Evolutionary conservation across 495 filamentous ascomycete species (phyloP).

Genomic region (Penicillium odoratum): DNA sequence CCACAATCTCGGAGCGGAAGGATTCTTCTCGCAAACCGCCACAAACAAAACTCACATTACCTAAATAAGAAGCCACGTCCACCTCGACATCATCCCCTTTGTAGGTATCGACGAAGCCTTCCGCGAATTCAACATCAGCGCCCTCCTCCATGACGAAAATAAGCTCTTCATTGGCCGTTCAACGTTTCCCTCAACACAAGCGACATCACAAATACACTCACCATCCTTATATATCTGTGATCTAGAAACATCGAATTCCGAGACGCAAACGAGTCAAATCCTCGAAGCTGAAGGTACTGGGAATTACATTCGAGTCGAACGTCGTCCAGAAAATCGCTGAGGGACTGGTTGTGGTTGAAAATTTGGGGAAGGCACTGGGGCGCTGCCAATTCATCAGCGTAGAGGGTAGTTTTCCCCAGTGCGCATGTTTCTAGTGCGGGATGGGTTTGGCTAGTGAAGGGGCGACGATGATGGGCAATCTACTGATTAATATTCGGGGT

Average conservation of each 20-base stretch:
- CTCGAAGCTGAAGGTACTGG: background rate
- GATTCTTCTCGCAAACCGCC: background rate
- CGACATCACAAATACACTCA: too few relatives aligned
- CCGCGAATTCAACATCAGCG: too few relatives aligned
- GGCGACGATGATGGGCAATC: background rate
- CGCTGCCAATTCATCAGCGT: conserved; percentile 1
- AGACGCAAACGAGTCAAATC: background rate
- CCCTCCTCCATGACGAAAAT: too few relatives aligned
- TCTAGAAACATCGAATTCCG: too few relatives aligned
- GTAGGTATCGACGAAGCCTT: too few relatives aligned
- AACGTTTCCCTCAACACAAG: too few relatives aligned
- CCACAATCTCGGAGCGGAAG: background rate
- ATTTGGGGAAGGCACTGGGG: background rate
- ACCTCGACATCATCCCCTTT: background rate
- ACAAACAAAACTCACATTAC: background rate
- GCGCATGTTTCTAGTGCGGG: too few relatives aligned
- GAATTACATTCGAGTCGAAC: background rate
- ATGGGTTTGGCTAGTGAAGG: background rate
- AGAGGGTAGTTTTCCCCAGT: background rate
- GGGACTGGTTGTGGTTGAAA: background rate
- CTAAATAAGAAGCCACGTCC: background rate
- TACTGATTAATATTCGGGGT: background rate
- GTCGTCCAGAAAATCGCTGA: conserved; percentile 2
- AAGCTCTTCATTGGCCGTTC: too few relatives aligned
- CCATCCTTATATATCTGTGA: too few relatives aligned